Evolutionary conservation across 2,329 filamentous ascomycete genomes (phyloP).

Genomic region (Apiospora phragmitis): DNA sequence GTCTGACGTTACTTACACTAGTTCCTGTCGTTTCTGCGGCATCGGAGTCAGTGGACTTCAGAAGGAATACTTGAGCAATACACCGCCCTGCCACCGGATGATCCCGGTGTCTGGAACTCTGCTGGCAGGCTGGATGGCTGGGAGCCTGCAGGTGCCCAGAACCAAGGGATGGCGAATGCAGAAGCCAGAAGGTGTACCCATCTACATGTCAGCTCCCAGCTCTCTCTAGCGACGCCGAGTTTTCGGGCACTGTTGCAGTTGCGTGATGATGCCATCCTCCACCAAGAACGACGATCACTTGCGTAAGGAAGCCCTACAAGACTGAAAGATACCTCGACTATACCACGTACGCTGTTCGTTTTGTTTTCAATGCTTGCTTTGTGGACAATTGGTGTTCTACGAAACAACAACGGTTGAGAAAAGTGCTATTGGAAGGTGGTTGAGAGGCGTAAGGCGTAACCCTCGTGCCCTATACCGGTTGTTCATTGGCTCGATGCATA

Average conservation of each 20-base stretch:
- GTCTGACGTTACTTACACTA: constrained; percentile 1
- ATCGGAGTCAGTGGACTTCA: neutral
- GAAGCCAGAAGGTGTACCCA: neutral
- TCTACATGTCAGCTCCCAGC: neutral
- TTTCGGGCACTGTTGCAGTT: constrained; percentile 6
- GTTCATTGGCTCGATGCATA: neutral
- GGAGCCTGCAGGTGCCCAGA: neutral
- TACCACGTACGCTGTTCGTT: neutral
- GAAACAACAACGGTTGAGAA: neutral
- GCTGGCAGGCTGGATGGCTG: neutral
- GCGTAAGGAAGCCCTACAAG: neutral
- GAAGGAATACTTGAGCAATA: neutral
- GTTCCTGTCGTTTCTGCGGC: neutral
- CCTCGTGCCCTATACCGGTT: neutral
- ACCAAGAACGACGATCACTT: constrained; percentile 3
- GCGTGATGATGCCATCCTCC: neutral
- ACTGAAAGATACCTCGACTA: neutral
- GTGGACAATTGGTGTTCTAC: neutral
- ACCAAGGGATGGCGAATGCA: neutral
- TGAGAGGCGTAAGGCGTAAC: neutral
- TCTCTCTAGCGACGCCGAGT: neutral
- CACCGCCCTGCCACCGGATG: neutral
- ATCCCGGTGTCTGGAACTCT: neutral
- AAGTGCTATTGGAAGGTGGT: neutral
- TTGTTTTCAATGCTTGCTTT: neutral